Conservation (phyloP, 148 eudicot genomes). For the Arbutus unedo region DNA sequence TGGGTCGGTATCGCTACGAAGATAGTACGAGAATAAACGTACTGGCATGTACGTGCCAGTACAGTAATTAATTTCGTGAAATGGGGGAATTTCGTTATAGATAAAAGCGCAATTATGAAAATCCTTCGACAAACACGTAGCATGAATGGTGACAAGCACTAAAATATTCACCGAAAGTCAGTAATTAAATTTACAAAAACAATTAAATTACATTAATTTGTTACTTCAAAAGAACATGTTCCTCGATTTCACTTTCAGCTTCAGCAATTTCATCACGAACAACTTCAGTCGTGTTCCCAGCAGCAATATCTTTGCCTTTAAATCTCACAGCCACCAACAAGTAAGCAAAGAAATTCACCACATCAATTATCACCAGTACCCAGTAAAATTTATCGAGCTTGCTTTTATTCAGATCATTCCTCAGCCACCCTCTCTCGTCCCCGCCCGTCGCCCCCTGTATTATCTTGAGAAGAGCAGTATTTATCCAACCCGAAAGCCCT, state of each 20-base stretch:
- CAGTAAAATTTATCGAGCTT: slow-evolving; percentile 67
- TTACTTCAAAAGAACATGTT: not conserved
- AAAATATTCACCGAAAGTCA: too few relatives aligned
- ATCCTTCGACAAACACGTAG: too few relatives aligned
- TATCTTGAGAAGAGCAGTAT: slow-evolving; percentile 42
- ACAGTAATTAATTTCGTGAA: too few relatives aligned
- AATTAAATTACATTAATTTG: too few relatives aligned
- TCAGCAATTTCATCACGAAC: not conserved
- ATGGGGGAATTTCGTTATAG: too few relatives aligned
- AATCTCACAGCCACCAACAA: slow-evolving; percentile 32
- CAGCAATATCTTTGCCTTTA: slow-evolving; percentile 35
- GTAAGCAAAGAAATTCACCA: slow-evolving; percentile 34
- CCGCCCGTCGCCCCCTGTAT: slow-evolving; percentile 33
- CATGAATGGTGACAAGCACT: too few relatives aligned
- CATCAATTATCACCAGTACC: slow-evolving; percentile 31
- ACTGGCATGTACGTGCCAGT: too few relatives aligned
- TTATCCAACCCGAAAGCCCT: slow-evolving; percentile 56
- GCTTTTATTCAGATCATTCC: slow-evolving; percentile 46
- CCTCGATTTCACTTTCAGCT: not conserved
- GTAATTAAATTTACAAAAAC: too few relatives aligned
- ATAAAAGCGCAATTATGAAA: too few relatives aligned
- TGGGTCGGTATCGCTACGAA: too few relatives aligned
- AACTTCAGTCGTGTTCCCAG: not conserved
- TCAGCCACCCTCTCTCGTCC: slow-evolving; percentile 56
- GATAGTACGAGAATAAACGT: too few relatives aligned